Evolutionary conservation across 2,329 filamentous ascomycete genomes (phyloP).

Genomic region (Calonectria honghensis): DNA sequence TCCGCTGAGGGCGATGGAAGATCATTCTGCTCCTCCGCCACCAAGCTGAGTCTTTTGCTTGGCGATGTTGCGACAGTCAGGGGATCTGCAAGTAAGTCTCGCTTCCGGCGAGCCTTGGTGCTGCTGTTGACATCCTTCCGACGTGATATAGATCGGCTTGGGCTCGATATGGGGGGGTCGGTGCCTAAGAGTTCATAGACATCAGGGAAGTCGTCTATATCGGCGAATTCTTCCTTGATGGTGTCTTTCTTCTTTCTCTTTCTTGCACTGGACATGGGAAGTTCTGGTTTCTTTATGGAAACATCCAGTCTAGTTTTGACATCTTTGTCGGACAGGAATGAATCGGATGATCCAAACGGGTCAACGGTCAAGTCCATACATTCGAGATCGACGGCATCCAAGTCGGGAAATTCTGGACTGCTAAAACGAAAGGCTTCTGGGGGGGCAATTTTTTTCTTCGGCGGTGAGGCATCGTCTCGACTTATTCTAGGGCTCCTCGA

Average conservation of each 20-base stretch:
- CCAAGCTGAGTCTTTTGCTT: slow-evolving; percentile 34
- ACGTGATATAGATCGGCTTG: slow-evolving; percentile 52
- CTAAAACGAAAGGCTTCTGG: slow-evolving; percentile 39
- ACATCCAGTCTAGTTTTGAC: slow-evolving; percentile 66
- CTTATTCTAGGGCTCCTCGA: slow-evolving; percentile 38
- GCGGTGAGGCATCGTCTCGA: slow-evolving; percentile 48
- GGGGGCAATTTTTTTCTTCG: slow-evolving; percentile 52
- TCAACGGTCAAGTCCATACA: slow-evolving; percentile 65
- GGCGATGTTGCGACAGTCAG: slow-evolving; percentile 27
- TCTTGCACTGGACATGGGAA: slow-evolving; percentile 63
- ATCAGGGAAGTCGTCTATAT: slow-evolving; percentile 71
- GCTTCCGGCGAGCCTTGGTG: slow-evolving; percentile 44
- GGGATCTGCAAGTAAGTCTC: slow-evolving; percentile 38
- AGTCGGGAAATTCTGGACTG: slow-evolving; percentile 59
- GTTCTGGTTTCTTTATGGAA: slow-evolving; percentile 62
- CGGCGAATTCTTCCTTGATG: slow-evolving; percentile 59
- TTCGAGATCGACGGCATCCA: slow-evolving; percentile 61
- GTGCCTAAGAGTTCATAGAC: slow-evolving; percentile 70
- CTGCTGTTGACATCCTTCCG: slow-evolving; percentile 48
- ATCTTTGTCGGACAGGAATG: slow-evolving; percentile 61
- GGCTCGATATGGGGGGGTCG: slow-evolving; percentile 61
- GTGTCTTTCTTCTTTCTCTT: slow-evolving; percentile 73
- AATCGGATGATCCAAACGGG: slow-evolving; percentile 59
- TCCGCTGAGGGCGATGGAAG: slow-evolving; percentile 56
- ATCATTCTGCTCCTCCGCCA: slow-evolving; percentile 46